Base-by-base conservation (phyloP, 139 green algal species). In the Dunaliella sp. region DNA sequence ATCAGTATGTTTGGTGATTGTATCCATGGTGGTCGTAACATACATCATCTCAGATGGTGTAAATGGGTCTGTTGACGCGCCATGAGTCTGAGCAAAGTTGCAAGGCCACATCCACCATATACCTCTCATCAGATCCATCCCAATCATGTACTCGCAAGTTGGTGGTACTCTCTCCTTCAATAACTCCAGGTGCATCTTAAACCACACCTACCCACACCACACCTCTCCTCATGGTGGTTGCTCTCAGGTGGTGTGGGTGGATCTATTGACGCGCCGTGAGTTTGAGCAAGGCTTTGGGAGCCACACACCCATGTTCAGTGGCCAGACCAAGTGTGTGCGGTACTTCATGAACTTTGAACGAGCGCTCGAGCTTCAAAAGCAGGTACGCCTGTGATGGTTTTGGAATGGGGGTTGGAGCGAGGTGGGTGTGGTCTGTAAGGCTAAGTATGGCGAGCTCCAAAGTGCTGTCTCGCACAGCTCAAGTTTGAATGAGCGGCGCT, bases 191-290 rank as follows among this genome's bases (percentile, higher is more conserved):
- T 38, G 77, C 77, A 36, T 82, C 34, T 84, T 76, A n/a, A 26
- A 76, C 59, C 59, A 76, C 24, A 76, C 26, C 24, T 26, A 76
- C 59, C 59, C 26, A 76, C 24, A 76, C 24, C 48, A 65, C 48
- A 65, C 7, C 48, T 65, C 48, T 65, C 7, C 16, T 7, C 48
- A 65, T 65, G 48, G 48, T 36, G 2, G 7, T 12, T 35, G 3
- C 90, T n/a, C n/a, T n/a, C n/a, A 96, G 90, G 96, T 98, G 37
- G 90, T 98, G 59, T 99, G 96, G 96, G 96, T 99, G 35, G 96
- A 99, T 93, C 87, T 97, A 89, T 93, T 99, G 48, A 96, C 96
- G 16, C 91, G 90, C 38, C 77, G 88, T 31, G 96, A 98, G 90
- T 98, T 97, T 91, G 91, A 93, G 85, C 84, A 91, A 31, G 96